Evolutionary conservation across 805 yeast genomes (phyloP), one percentile per base, ranked within the genome.

Genomic region (Monosporozyma aerobia): DNA sequence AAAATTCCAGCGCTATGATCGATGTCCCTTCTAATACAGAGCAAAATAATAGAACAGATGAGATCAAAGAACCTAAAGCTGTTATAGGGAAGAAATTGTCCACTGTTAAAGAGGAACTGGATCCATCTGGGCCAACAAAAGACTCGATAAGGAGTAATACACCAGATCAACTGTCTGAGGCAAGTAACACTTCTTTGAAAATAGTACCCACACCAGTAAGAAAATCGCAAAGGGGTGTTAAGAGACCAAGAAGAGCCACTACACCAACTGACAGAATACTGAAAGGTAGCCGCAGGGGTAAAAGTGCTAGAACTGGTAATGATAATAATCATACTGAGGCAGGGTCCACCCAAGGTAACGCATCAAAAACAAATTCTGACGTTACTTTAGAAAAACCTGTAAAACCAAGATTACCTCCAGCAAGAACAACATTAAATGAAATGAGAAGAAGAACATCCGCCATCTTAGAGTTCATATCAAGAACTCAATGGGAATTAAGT

Each of bases 371-470:
- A 52, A 52, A 54, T 51, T 44, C 47, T 23, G 77, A 77, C 5
- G 74, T 80, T 37, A 77, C 78, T 35, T 77, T 81, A 44, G 81
- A 77, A 56, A 87, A 84, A 64, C 86, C 92, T 2, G 83, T 88
- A 47, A 85, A 81, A 59, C 97, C 98, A 13, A 79, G 96, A 52
- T 73, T 82, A 45, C 97, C 96, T 6, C 84, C 84, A 54, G 82
- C 82, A 22, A 78, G 88, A 51, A 79, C 87, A 3, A 79, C 90
- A 3, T 68, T 90, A 55, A 78, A 79, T 59, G 99, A 92, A 67
- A 85, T 92, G 87, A 79, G 90, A 53, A 82, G 88, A 62, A 77
- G 99, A 54, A 86, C 90, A 1, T 85, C 88, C 2, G 95, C 97
- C 1, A 92, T 92, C 22, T 71, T 92, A 60, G 98, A 94, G 69